Conservation (phyloP, 148 eudicot species). For the Camellia japonica region DNA sequence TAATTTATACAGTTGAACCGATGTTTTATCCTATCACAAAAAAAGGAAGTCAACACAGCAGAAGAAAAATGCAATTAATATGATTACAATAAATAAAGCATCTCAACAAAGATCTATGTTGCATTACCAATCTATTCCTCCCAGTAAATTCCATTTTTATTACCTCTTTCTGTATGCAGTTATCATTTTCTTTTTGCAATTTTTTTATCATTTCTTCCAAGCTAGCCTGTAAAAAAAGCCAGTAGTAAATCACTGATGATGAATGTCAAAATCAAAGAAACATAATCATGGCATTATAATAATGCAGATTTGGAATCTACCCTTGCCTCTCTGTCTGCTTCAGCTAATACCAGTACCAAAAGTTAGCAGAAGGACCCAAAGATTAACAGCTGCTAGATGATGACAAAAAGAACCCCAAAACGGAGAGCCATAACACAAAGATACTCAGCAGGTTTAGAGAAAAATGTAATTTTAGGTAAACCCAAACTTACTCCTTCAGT, state of each 20-base stretch:
- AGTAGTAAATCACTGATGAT: background rate
- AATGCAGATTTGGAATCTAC: background rate
- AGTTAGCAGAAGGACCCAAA: conserved; percentile 6
- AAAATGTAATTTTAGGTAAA: background rate
- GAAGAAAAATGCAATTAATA: background rate
- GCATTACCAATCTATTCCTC: background rate
- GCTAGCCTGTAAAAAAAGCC: conserved; percentile 36
- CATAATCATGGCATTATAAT: background rate
- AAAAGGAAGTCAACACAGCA: background rate
- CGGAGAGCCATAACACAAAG: conserved; percentile 1
- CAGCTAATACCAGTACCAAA: conserved; percentile 35
- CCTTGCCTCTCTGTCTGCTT: conserved; percentile 46
- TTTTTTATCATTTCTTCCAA: conserved; percentile 44
- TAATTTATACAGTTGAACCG: background rate
- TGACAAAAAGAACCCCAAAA: background rate
- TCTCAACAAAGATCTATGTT: background rate
- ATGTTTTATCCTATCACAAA: background rate
- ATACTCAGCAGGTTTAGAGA: background rate
- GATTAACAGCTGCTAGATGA: background rate
- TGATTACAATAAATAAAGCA: background rate
- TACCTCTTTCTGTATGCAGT: conserved; percentile 48
- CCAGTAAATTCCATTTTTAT: background rate
- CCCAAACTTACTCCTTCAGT: conserved; percentile 25
- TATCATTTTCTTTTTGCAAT: conserved; percentile 45
- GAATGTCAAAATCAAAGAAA: background rate